Base-by-base conservation (phyloP, 106 monocot genomes). In the Agapanthus africanus region DNA sequence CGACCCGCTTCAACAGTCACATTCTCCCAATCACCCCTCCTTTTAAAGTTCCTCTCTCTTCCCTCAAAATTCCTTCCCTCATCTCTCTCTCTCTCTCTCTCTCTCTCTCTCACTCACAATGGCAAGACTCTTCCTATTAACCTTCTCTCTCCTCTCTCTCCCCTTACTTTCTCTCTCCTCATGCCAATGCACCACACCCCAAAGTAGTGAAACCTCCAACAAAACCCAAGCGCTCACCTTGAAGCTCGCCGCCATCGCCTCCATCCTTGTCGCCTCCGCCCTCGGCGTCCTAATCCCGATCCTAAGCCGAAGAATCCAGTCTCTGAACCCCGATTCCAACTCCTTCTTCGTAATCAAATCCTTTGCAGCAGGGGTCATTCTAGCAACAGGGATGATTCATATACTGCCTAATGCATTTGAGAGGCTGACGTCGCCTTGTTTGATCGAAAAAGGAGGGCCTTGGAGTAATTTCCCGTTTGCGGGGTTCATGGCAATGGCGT, bases 281-380 rank as follows among this genome's bases (percentile, higher is more conserved):
- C 13, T 68, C 47, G 88, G 88, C 1, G 74, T 88, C 22, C 26
- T 79, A 14, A 60, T 82, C 11, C 88, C 88, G 1, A 77, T 88
- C 59, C 59, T 85, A 7, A 79, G 85, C 3, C 23, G 79, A 30
- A 69, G 74, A 11, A 44, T 88, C 10, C 44, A 70, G 2, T 63
- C 59, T 13, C 75, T 88, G 13, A 60, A 59, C 4, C 84, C 85
- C 18, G 82, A 82, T 33, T 68, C 50, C 37, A 65, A 85, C 51
- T 11, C 73, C 3, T 88, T 88, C 70, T 79, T 88, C 50, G 40
- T 81, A 4, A 47, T 88, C 54, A 88, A 85, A 40, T 69, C 88
- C 30, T 85, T 82, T n/a, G 88, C 88, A 1, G 84, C 84, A 6
- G 88, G 85, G 6, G 85, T 88, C 27, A 88, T 88, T 34, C 79